A percentile compares a stretch with the other conserved stretches of the same genome.
These are phyloP conservation scores for Elaeis oleifera DNA, from an alignment of 202 grass and related monocot species.

Conservation along the genomic window DNA sequence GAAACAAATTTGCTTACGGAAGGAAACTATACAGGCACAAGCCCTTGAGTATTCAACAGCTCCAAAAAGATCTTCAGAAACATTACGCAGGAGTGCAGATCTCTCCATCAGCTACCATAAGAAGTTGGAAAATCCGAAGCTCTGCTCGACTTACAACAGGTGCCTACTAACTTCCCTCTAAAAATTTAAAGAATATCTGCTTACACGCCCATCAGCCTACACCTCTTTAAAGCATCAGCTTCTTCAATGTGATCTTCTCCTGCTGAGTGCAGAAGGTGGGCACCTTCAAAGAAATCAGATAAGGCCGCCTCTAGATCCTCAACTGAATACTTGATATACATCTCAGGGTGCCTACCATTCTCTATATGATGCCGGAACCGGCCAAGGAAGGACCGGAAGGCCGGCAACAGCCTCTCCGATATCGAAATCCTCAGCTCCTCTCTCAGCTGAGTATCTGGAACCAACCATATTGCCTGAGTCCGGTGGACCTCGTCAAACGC, in stretches of 20 bases:
- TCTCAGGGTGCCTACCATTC: conserved; percentile 58
- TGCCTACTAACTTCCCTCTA: conserved; percentile 10
- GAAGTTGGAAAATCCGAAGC: conserved; percentile 17
- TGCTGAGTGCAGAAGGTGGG: conserved; percentile 34
- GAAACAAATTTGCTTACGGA: conserved; percentile 31
- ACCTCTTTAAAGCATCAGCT: conserved; percentile 13
- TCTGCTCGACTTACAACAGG: neutral
- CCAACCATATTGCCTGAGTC: conserved; percentile 54
- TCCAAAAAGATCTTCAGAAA: conserved; percentile 27
- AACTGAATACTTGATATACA: conserved; percentile 86
- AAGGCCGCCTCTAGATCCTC: conserved; percentile 74
- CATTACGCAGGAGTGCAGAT: conserved; percentile 9
- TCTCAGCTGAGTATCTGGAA: conserved; percentile 64
- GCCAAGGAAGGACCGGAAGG: conserved; percentile 77
- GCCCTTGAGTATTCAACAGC: conserved; percentile 1
- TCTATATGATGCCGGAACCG: conserved; percentile 81
- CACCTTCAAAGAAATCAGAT: conserved; percentile 78
- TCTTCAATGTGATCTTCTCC: conserved; percentile 61
- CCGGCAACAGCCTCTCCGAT: conserved; percentile 70
- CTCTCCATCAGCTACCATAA: conserved; percentile 44
- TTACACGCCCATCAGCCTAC: conserved; percentile 5
- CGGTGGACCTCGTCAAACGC: conserved; percentile 71
- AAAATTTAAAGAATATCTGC: conserved; percentile 49
- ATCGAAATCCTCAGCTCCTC: conserved; percentile 93
- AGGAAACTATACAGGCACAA: conserved; percentile 22